Percentiles rank a stretch among this genome's conserved stretches.
Conservation (phyloP, 139 green algal genomes). For the Chlamydomonas eustigma region DNA sequence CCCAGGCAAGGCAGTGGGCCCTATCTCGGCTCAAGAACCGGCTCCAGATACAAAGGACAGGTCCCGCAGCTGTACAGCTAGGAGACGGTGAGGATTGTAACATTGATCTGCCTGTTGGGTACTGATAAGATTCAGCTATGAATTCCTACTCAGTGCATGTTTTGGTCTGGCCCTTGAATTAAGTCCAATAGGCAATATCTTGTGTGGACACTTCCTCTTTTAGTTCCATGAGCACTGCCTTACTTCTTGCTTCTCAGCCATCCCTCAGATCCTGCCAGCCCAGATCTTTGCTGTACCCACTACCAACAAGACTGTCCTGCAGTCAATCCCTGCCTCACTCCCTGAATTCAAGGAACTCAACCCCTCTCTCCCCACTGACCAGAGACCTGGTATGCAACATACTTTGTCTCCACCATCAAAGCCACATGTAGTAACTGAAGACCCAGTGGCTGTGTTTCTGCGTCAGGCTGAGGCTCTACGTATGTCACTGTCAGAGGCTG, state of each 20-base stretch:
- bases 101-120: too few species aligned
- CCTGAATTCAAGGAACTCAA: not conserved
- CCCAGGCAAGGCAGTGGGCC: not conserved
- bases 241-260: too few species aligned
- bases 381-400: not conserved
- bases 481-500: not conserved
- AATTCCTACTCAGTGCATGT: too few species aligned
- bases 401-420: not conserved
- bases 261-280: too few species aligned
- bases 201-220: too few species aligned
- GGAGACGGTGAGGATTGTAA: not conserved
- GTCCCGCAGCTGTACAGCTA: not conserved
- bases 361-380: not conserved
- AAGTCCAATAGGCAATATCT: too few species aligned
- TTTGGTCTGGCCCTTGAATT: too few species aligned
- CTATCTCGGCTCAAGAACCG: not conserved
- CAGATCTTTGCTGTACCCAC: too few species aligned
- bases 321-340: not conserved
- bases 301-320: not conserved
- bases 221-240: too few species aligned
- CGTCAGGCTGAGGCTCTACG: not conserved
- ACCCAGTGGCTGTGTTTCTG: not conserved
- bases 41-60: not conserved
- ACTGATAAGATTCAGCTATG: too few species aligned
- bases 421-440: not conserved